Evolutionary conservation across 805 yeast genomes (phyloP).

Genomic region (Candida incommunis): DNA sequence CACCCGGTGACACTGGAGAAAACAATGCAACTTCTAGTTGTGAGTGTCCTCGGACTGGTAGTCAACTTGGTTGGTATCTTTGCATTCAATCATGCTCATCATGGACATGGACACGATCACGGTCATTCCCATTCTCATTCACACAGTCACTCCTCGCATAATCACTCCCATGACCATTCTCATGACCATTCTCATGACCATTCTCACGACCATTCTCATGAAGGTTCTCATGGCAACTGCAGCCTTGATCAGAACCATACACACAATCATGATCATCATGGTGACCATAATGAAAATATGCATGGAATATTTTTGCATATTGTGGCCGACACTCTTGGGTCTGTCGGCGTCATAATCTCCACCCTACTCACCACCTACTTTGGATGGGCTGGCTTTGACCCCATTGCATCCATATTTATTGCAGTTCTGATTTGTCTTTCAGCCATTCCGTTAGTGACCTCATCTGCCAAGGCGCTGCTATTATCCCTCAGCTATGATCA

Average conservation of each 20-base stretch:
- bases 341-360: constrained; percentile 91
- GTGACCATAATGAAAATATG: constrained; percentile 54
- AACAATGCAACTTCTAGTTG: constrained; percentile 74
- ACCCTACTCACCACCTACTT: constrained; percentile 62
- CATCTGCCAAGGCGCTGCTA: constrained; percentile 63
- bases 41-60: constrained; percentile 67
- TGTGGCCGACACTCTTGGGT: constrained; percentile 90
- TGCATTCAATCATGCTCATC: constrained; percentile 84
- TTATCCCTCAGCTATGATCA: constrained; percentile 44
- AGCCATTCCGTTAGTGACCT: constrained; percentile 68
- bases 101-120: constrained; percentile 33
- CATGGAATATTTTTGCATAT: constrained; percentile 89
- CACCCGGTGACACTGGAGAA: constrained; percentile 66
- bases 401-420: constrained; percentile 79
- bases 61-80: constrained; percentile 88
- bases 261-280: constrained; percentile 20
- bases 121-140: constrained; percentile 18
- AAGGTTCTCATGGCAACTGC: constrained; percentile 4
- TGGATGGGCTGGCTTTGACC: constrained; percentile 75
- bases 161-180: constrained; percentile 14
- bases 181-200: constrained; percentile 9
- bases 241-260: constrained; percentile 5
- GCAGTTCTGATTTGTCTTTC: constrained; percentile 69
- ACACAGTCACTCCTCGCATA: constrained; percentile 16
- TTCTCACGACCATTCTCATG: constrained; percentile 3